Evolutionary conservation across 1,139 yeast species (phyloP), one percentile per base, ranked within the genome.

Genomic region (Nakaseomyces nivariensis): DNA sequence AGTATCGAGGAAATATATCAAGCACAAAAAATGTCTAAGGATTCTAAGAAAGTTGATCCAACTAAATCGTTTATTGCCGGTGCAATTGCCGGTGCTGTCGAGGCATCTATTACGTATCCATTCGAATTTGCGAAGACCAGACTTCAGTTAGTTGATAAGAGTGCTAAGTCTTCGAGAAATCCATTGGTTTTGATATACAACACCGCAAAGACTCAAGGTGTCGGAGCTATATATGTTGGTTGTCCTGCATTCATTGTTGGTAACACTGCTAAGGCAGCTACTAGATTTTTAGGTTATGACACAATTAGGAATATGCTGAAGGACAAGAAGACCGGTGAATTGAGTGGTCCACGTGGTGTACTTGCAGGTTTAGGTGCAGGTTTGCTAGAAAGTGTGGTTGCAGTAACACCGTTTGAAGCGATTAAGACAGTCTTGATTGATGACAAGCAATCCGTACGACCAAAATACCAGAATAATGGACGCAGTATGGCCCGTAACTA

Each of bases 321-420:
- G 32, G 97, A 92, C 66, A 81, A 81, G 58, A 78, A 86, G 56
- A 62, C 67, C 5, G 98, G 98, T 7, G 85, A 86, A 63, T 72
- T 92, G 49, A 79, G 94, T 36, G 95, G 95, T 4, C 83, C 95
- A 4, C 71, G 96, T 59, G 97, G 97, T 54, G 95, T 89, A 4
- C 52, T 90, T 45, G 98, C 98, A 1, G 98, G 98, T 9, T 73
- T 92, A 43, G 97, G 97, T 43, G 98, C 98, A 1, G 98, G 98
- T 36, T 77, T 90, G 49, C 71, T 92, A 54, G 98, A 92, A 66
- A 85, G 95, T 51, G 84, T 89, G 32, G 75, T 89, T 43, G 98
- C 97, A 0, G 96, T 92, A 45, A 92, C 98, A 1, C 98, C 98
- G 4, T 89, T 90, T 54, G 98, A 92, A 68, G 95, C 97, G 37